Percentiles rank a stretch among this genome's conserved stretches.
phyloP scores from a whole-genome alignment of 169 alveolate species.

The Babesia ovata region DNA sequence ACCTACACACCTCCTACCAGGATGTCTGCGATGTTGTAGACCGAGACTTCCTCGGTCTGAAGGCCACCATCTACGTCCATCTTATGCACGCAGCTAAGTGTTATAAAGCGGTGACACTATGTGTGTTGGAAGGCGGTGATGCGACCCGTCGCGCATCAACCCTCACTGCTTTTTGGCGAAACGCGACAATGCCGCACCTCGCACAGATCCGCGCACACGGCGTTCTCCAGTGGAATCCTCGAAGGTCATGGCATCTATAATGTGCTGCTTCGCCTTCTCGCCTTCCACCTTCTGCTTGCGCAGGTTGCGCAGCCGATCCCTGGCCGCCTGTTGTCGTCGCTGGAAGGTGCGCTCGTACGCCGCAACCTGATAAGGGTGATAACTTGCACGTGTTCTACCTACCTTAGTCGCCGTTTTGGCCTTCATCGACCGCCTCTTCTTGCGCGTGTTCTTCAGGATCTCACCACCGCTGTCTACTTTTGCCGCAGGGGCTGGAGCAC shows the following conservation, averaged over 20 bases:
- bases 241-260: conserved; percentile 42
- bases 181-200: conserved; percentile 67
- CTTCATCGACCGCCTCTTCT: conserved; percentile 28
- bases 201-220: conserved; percentile 49
- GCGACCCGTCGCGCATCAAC: neutral
- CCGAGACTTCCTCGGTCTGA: conserved; percentile 39
- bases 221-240: conserved; percentile 36
- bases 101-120: conserved; percentile 1
- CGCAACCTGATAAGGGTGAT: conserved; percentile 20
- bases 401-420: conserved; percentile 60
- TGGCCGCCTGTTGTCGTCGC: conserved; percentile 67
- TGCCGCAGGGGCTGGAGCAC: neutral
- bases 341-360: conserved; percentile 51
- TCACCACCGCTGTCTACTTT: conserved; percentile 30
- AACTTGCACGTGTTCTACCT: neutral
- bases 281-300: conserved; percentile 18
- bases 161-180: conserved; percentile 23
- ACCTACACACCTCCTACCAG: conserved; percentile 39
- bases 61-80: conserved; percentile 6
- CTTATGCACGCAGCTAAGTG: neutral
- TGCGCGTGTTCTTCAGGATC: conserved; percentile 36
- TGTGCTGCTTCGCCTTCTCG: conserved; percentile 37
- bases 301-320: conserved; percentile 50
- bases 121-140: neutral
- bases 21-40: conserved; percentile 28